A percentile compares a stretch with the other conserved stretches of the same genome.
These are phyloP conservation scores for Elongisporangium prolatum DNA, from an alignment of 352 stramenopile genomes.

Conservation along the genomic window DNA sequence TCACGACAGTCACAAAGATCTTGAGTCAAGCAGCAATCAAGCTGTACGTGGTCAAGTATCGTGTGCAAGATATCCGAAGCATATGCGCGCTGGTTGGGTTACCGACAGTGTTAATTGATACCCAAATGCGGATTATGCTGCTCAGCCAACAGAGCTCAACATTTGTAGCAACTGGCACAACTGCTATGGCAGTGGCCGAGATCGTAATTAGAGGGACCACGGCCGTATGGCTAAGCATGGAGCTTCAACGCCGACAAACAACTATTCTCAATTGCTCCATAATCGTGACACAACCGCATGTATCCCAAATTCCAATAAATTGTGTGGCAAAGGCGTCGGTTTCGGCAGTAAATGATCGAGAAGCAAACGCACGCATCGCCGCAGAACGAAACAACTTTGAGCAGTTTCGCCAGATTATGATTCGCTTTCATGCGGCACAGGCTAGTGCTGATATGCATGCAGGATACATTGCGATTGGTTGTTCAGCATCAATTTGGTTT, in stretches of 20 bases:
- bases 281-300: background rate
- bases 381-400: constrained; percentile 11
- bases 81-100: constrained; percentile 32
- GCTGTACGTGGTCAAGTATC: constrained; percentile 16
- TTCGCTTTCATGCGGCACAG: constrained; percentile 17
- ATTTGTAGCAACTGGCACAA: constrained; percentile 15
- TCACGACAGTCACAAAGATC: constrained; percentile 30
- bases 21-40: constrained; percentile 27
- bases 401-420: constrained; percentile 14
- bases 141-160: constrained; percentile 17
- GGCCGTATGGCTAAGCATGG: constrained; percentile 12
- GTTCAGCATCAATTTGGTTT: constrained; percentile 25
- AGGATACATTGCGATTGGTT: constrained; percentile 42
- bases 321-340: constrained; percentile 8
- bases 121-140: constrained; percentile 32
- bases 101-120: constrained; percentile 41
- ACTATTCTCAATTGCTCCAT: background rate
- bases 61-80: constrained; percentile 29
- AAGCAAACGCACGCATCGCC: background rate
- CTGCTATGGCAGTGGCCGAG: constrained; percentile 27
- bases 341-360: background rate
- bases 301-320: constrained; percentile 14
- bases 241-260: constrained; percentile 13
- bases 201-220: constrained; percentile 21
- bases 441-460: constrained; percentile 31